These are phyloP conservation scores for Nemania abortiva DNA, from an alignment of 2,329 filamentous ascomycete species.

Conservation along the genomic window DNA sequence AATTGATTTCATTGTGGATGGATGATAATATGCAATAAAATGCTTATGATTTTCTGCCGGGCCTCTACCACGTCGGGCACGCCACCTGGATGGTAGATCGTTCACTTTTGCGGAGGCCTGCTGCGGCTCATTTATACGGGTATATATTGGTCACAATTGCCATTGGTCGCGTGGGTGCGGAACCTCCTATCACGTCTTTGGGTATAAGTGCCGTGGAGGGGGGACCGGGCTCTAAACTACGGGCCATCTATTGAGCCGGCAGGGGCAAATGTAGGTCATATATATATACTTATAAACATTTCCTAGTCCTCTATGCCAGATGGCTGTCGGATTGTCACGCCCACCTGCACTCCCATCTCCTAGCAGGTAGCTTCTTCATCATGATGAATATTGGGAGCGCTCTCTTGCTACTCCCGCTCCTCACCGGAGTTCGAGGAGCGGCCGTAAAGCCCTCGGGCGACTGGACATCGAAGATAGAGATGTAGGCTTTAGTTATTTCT, in stretches of 20 bases:
- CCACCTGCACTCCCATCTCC: conserved; percentile 29
- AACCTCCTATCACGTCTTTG: conserved; percentile 42
- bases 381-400: conserved; percentile 43
- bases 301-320: conserved; percentile 18
- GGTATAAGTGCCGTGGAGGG: conserved; percentile 49
- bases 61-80: conserved; percentile 7
- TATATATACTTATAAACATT: conserved; percentile 44
- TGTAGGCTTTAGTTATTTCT: conserved; percentile 35
- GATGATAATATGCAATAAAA: conserved; percentile 11
- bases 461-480: conserved; percentile 42
- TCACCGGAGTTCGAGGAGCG: conserved; percentile 41
- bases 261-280: conserved; percentile 42
- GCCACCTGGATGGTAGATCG: conserved; percentile 22
- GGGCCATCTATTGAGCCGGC: conserved; percentile 47
- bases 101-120: conserved; percentile 26
- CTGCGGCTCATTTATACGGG: conserved; percentile 38
- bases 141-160: conserved; percentile 41
- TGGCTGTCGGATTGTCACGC: conserved; percentile 22
- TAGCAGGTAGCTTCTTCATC: conserved; percentile 38
- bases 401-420: conserved; percentile 46
- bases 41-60: conserved; percentile 24
- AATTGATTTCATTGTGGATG: neutral
- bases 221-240: conserved; percentile 38
- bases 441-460: conserved; percentile 34
- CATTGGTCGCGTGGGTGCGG: conserved; percentile 46